Base-by-base conservation (phyloP, 768 basidiomycete genomes). In the Suillus cothurnatus region DNA sequence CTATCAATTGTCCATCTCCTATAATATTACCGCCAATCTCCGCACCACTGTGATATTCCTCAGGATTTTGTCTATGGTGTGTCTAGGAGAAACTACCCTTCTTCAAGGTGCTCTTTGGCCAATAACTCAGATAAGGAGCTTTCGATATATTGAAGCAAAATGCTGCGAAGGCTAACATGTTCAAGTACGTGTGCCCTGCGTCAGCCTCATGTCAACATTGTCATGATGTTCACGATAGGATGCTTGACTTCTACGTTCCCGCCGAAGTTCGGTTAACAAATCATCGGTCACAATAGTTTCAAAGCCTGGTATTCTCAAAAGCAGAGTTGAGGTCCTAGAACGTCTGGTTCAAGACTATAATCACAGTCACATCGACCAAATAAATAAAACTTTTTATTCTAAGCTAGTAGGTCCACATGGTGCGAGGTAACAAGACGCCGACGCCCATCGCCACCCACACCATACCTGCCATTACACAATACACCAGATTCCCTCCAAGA, bases 401-500 rank as follows among this genome's bases (percentile, higher is more conserved):
- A 11, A 53, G 28, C 28, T 53, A n/a, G n/a, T n/a, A 31, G 4
- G 8, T 53, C 4, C 4, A 31, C 52, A 53, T 53, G 2, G 28
- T 31, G 19, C 52, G 28, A 53, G 52, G 52, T 21, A 53, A 31
- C 52, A 53, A 28, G 28, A 21, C 7, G 17, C 52, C 52, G 2
- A 53, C 19, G 52, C 52, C 7, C 4, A 53, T 56, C 39, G 79
- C 65, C 6, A 77, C 59, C 50, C 68, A 61, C 23, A 73, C 76
- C 65, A 80, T 71, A 14, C 28, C 73, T 4, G 69, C 38, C 69
- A 82, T 71, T 36, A 78, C 72, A 66, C 68, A 69, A 67, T 91
- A 89, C 6, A 89, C 88, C 28, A 90, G 74, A 64, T 81, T 74
- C 4, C 89, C 89, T 6, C 83, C 84, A 65, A 85, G 80, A 43